Percentiles rank a stretch among this genome's conserved stretches.
phyloP scores from a whole-genome alignment of 805 yeast genomes.

The Schwanniomyces vanrijiae region DNA sequence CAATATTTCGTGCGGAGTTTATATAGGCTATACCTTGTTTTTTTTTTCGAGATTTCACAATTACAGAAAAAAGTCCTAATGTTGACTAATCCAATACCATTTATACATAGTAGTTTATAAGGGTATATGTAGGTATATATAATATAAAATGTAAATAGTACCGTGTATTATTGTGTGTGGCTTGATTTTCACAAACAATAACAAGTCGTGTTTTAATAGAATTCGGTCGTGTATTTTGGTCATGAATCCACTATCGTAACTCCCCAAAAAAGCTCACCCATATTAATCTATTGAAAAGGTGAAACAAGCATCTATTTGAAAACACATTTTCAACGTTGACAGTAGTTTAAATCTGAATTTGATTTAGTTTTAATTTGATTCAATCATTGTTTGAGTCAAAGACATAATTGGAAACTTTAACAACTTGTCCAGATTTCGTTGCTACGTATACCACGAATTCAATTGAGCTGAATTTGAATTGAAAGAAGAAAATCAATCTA shows the following conservation, averaged over 20 bases:
- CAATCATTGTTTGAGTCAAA: neutral
- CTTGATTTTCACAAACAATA: neutral
- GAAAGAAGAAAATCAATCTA: neutral
- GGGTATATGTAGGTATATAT: neutral
- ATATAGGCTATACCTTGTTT: no score
- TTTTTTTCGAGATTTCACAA: no score
- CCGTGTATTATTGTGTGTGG: neutral
- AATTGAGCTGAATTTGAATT: neutral
- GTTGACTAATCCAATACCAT: no score
- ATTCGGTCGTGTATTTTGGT: neutral
- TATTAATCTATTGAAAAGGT: neutral
- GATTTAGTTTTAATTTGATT: neutral
- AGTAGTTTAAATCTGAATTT: neutral
- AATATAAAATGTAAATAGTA: no score
- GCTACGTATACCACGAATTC: neutral
- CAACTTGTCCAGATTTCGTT: neutral
- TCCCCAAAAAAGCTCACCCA: slow-evolving; percentile 1
- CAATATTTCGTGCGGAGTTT: no score
- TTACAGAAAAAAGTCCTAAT: no score
- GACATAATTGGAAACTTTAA: neutral
- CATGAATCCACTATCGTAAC: neutral
- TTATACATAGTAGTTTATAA: no score
- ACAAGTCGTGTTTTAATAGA: neutral
- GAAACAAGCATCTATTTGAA: neutral
- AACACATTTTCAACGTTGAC: neutral